Percentiles rank a stretch among this genome's conserved stretches.
phyloP scores from a whole-genome alignment of 169 alveolate genomes.

The Blepharisma undulans region DNA sequence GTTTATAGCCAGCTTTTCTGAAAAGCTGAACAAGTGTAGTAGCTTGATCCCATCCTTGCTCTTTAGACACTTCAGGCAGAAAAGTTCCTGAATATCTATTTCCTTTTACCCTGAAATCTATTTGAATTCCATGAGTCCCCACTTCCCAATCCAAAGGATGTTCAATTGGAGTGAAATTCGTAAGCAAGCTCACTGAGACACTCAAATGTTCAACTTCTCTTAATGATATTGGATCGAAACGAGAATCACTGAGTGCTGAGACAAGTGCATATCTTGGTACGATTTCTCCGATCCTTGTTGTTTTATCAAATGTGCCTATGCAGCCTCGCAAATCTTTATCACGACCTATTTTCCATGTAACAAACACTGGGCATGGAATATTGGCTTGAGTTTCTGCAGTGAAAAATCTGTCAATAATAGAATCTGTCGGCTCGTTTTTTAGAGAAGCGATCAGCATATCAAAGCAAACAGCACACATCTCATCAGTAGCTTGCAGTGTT shows the following conservation, averaged over 20 bases:
- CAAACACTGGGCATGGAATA: conserved; percentile 60
- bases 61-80: conserved; percentile 77
- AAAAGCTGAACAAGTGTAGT: conserved; percentile 58
- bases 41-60: conserved; percentile 69
- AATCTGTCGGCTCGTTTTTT: neutral
- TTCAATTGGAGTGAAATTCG: conserved; percentile 59
- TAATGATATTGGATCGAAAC: conserved; percentile 61
- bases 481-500: neutral
- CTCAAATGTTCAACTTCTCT: conserved; percentile 59
- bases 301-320: conserved; percentile 67
- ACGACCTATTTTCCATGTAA: conserved; percentile 53
- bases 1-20: conserved; percentile 64
- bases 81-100: conserved; percentile 57
- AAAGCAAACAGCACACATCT: conserved; percentile 29
- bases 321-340: conserved; percentile 71
- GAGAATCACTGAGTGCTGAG: conserved; percentile 70
- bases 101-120: conserved; percentile 57
- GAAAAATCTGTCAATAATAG: neutral
- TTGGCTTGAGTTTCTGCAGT: neutral
- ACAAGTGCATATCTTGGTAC: conserved; percentile 53
- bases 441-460: neutral
- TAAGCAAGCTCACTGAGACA: conserved; percentile 50
- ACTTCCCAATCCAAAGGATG: conserved; percentile 72
- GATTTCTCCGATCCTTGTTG: conserved; percentile 40
- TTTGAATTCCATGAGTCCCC: conserved; percentile 80